Evolutionary conservation across 2,329 filamentous ascomycete genomes (phyloP).

Genomic region (Lasiodiplodia gonubiensis): DNA sequence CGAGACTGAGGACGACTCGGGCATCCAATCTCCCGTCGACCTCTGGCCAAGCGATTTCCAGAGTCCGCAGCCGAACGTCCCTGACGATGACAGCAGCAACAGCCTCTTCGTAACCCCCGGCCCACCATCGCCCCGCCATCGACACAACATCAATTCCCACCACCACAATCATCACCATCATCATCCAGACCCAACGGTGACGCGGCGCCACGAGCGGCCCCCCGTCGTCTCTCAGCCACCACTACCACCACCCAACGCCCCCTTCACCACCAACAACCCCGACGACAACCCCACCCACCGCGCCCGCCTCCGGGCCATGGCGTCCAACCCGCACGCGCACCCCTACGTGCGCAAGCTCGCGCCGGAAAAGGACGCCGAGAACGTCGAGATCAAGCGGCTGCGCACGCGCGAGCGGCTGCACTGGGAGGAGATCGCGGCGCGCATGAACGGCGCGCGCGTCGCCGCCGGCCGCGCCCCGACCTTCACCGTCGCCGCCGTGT

Average conservation of each 20-base stretch:
- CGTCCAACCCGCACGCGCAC: not conserved
- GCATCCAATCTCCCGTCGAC: not conserved
- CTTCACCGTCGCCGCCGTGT: constrained; percentile 42
- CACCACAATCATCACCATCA: not conserved
- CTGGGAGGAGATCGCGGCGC: constrained; percentile 29
- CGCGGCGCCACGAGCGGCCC: not conserved
- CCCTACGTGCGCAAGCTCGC: constrained; percentile 1
- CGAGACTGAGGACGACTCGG: not conserved
- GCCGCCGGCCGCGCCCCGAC: constrained; percentile 12
- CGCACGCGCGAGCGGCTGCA: constrained; percentile 33
- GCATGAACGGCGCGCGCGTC: constrained; percentile 12
- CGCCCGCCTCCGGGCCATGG: not conserved
- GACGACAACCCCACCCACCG: not conserved
- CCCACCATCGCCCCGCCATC: not conserved
- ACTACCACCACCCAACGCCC: not conserved
- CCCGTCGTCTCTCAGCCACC: no score
- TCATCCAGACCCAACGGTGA: not conserved
- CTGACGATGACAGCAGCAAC: not conserved
- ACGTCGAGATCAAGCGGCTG: constrained; percentile 41
- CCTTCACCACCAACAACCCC: not conserved
- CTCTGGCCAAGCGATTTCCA: not conserved
- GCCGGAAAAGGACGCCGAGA: constrained; percentile 39
- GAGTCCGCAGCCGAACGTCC: not conserved
- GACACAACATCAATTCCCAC: not conserved
- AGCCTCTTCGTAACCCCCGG: not conserved